phyloP scores from a whole-genome alignment of 208 protist species.

The Trypanosoma boissoni region DNA sequence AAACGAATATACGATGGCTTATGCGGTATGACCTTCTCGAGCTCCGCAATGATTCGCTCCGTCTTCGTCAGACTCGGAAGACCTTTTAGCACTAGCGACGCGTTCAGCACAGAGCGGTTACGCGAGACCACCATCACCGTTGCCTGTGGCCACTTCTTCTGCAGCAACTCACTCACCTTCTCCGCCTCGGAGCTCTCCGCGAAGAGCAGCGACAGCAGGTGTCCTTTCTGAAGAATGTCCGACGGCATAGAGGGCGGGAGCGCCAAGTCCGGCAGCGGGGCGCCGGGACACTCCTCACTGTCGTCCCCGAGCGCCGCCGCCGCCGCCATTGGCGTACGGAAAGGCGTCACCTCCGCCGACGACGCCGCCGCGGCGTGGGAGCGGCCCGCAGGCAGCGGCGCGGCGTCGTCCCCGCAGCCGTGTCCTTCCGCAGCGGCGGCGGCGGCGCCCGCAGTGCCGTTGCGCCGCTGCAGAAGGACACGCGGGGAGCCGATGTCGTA shows the following conservation, averaged over 20 bases:
- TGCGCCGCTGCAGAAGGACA: too few species aligned
- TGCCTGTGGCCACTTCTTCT: conserved; percentile 59
- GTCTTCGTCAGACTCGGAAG: conserved; percentile 67
- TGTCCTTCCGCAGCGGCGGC: too few species aligned
- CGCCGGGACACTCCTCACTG: conserved; percentile 24
- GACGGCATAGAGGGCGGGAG: conserved; percentile 41
- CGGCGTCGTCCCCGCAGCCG: too few species aligned
- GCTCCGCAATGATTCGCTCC: conserved; percentile 55
- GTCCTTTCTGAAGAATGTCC: conserved; percentile 29
- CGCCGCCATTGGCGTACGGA: conserved; percentile 28
- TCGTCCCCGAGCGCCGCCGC: conserved; percentile 12
- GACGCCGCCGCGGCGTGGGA: too few species aligned
- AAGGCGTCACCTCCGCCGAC: too few species aligned
- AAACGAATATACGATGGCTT: conserved; percentile 80
- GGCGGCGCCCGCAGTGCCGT: too few species aligned
- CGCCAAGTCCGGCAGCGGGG: conserved; percentile 34
- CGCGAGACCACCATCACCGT: conserved; percentile 46
- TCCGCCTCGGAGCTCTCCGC: conserved; percentile 71
- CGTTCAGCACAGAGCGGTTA: conserved; percentile 56
- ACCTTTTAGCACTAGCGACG: conserved; percentile 80
- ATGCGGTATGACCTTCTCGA: conserved; percentile 49
- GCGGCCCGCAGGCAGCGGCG: too few species aligned
- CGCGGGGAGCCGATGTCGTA: conserved; percentile 53
- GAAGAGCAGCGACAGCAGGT: conserved; percentile 68
- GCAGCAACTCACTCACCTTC: conserved; percentile 45